Conservation (phyloP, 1,284 basidiomycete genomes). For the Ustilago crameri region DNA sequence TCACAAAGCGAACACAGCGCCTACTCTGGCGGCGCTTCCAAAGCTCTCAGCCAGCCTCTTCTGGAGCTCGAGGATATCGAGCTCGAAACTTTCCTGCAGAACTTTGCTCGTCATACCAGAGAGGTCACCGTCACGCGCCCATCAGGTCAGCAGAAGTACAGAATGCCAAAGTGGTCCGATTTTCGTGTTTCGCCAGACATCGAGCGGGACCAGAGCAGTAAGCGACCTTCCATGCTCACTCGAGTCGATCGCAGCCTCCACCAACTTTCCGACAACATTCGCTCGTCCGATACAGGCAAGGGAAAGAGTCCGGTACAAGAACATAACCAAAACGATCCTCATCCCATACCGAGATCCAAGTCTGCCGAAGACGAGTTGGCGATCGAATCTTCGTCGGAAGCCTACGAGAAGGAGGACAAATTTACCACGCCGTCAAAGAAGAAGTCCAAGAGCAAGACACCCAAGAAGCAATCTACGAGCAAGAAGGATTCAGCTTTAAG, state of each 20-base stretch:
- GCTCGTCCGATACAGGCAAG: not conserved
- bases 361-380: conserved; percentile 8
- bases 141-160: conserved; percentile 32
- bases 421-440: conserved; percentile 14
- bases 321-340: conserved; percentile 1
- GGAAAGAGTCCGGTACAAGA: not conserved
- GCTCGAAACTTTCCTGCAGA: conserved; percentile 63
- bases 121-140: conserved; percentile 59
- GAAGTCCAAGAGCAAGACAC: conserved; percentile 26
- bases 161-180: conserved; percentile 67
- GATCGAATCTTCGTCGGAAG: conserved; percentile 5
- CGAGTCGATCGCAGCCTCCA: conserved; percentile 64
- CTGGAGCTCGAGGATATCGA: conserved; percentile 66
- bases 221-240: conserved; percentile 53
- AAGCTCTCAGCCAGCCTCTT: conserved; percentile 55
- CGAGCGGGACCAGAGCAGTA: conserved; percentile 8
- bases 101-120: conserved; percentile 64
- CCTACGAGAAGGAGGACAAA: conserved; percentile 1
- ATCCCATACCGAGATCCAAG: not conserved
- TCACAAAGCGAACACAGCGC: conserved; percentile 25
- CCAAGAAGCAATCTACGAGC: conserved; percentile 15
- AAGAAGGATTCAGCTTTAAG: not conserved
- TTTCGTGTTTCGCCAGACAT: conserved; percentile 61
- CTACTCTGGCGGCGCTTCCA: conserved; percentile 54
- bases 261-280: conserved; percentile 26